Evolutionary conservation across 2,329 filamentous ascomycete species (phyloP), one percentile per base, ranked within the genome.

Genomic region (Coniella lustricola): DNA sequence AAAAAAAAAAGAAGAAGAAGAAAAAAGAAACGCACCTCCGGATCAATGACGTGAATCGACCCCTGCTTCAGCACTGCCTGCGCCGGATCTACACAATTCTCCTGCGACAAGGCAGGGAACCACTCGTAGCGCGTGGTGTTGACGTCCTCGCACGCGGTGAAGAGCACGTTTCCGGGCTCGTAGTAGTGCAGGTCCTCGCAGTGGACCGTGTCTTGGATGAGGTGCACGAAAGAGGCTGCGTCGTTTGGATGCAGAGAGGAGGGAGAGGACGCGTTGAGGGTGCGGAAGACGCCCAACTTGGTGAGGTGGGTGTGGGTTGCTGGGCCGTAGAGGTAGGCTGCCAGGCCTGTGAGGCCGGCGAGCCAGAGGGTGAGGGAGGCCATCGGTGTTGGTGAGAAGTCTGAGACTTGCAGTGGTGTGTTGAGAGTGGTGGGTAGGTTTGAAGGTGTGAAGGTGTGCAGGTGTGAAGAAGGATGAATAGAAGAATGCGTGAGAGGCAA

Each of bases 161-260:
- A 83, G 1, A 84, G 60, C 7, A 70, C 50, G 0, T 71, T 67
- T 14, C 70, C 73, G 0, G 68, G 59, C 1, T 58, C 57, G 52
- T 82, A 72, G 48, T 78, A 70, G 55, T 83, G 78, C 3, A 84
- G 41, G 52, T 84, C 80, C 55, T 84, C 81, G 56, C 79, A 82
- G 14, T 77, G 67, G 3, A 67, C 59, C 0, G 79, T 82, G 52
- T 77, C 73, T 0, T 68, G 60, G 9, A 83, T 75, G 25, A 29
- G 5, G 25, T 29, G 25, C 5, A 29, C 10, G 25, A 10, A 29
- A 5, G 5, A 5, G 25, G 5, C 25, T 5, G 5, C 25, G 25
- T 10, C 25, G 5, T 29, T 5, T 29, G 5, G 25, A 5, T 10
- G 10, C 25, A 10, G 5, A 10, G 25, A 5, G 5, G 25, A 29